phyloP scores from a whole-genome alignment of 768 basidiomycete genomes.

The Amanita rimosa region DNA sequence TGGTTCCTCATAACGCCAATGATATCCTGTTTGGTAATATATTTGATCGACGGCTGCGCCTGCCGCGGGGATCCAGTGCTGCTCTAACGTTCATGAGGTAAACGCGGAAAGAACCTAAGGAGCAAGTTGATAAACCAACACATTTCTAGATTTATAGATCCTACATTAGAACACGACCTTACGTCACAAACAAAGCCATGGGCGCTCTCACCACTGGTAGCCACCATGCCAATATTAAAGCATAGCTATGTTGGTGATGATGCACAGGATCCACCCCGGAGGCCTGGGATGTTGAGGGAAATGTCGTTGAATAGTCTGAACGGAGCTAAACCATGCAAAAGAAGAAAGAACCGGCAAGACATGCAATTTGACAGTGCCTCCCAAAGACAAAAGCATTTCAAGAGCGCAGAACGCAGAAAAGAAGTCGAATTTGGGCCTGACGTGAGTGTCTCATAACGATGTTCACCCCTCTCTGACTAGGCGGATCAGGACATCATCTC shows the following conservation, averaged over 20 bases:
- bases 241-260: slow-evolving; percentile 27
- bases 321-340: neutral
- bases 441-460: slow-evolving; percentile 22
- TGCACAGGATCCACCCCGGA: neutral
- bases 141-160: slow-evolving; percentile 65
- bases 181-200: slow-evolving; percentile 73
- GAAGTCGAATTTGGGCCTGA: slow-evolving; percentile 53
- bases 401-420: slow-evolving; percentile 39
- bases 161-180: slow-evolving; percentile 77
- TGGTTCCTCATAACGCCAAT: slow-evolving; percentile 55
- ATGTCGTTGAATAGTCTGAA: neutral
- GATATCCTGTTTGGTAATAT: slow-evolving; percentile 86
- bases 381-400: slow-evolving; percentile 60
- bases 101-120: slow-evolving; percentile 12
- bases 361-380: slow-evolving; percentile 22
- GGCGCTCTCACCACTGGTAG: slow-evolving; percentile 76
- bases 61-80: slow-evolving; percentile 75
- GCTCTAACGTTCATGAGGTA: slow-evolving; percentile 78
- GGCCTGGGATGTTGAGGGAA: neutral
- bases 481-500: slow-evolving; percentile 52
- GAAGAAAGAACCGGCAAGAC: neutral
- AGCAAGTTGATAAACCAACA: neutral
- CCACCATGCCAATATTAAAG: slow-evolving; percentile 71
- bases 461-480: neutral
- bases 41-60: slow-evolving; percentile 65